These are phyloP conservation scores for Monosporascus sp. DNA, from an alignment of 2,329 filamentous ascomycete species.

Conservation along the genomic window DNA sequence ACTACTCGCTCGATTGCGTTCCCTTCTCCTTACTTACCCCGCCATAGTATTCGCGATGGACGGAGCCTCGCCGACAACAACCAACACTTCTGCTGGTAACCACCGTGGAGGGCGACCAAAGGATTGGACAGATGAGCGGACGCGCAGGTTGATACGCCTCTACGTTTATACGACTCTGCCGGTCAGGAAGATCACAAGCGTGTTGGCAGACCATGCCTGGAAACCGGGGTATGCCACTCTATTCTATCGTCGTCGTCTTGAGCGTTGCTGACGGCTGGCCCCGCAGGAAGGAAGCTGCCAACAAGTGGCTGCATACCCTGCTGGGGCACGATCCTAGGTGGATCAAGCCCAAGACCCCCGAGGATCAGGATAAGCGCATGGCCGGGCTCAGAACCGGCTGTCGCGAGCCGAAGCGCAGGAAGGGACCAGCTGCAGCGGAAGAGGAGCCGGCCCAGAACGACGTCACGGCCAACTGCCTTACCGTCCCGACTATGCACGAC, in stretches of 20 bases:
- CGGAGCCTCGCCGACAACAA: constrained; percentile 21
- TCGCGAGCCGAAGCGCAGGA: constrained; percentile 23
- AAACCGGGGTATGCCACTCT: constrained; percentile 37
- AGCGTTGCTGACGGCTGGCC: constrained; percentile 5
- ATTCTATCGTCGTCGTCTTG: neutral
- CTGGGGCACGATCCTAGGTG: constrained; percentile 55
- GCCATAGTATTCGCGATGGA: constrained; percentile 13
- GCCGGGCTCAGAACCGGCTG: constrained; percentile 29
- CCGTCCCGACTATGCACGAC: constrained; percentile 6
- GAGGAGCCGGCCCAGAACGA: constrained; percentile 18
- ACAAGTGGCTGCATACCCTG: constrained; percentile 51
- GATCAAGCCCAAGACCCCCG: constrained; percentile 44
- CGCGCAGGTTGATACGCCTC: constrained; percentile 48
- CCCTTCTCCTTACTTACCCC: neutral
- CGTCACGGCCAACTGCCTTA: constrained; percentile 18
- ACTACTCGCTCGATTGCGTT: neutral
- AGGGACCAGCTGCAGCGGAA: constrained; percentile 9
- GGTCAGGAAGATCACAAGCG: constrained; percentile 42
- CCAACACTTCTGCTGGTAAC: constrained; percentile 13
- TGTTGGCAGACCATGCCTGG: constrained; percentile 41
- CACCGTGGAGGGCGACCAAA: constrained; percentile 44
- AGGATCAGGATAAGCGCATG: constrained; percentile 47
- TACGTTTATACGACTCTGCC: constrained; percentile 52
- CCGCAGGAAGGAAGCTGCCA: constrained; percentile 49
- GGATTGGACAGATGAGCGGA: constrained; percentile 48